Conservation (phyloP, 2,329 filamentous ascomycete genomes). For the Stemphylium beticola region DNA sequence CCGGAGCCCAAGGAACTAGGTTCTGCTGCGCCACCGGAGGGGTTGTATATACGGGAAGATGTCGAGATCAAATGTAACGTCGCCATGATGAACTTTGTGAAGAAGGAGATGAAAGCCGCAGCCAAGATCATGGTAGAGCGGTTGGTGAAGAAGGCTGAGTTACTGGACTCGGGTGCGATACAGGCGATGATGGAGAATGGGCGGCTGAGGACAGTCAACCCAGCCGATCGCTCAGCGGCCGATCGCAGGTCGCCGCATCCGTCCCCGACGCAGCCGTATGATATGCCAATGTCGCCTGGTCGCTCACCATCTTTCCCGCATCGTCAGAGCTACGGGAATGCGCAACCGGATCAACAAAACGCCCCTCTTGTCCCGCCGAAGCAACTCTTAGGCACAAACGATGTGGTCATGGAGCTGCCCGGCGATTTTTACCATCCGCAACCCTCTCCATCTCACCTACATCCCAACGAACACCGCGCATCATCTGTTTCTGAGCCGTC, state of each 20-base stretch:
- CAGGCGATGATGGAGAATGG: conserved; percentile 72
- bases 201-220: conserved; percentile 65
- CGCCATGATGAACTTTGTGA: conserved; percentile 69
- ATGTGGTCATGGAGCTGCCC: conserved; percentile 51
- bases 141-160: conserved; percentile 73
- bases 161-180: conserved; percentile 69
- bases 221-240: conserved; percentile 44
- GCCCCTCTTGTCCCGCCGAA: conserved; percentile 23
- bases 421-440: conserved; percentile 51
- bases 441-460: conserved; percentile 33
- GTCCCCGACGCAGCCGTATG: conserved; percentile 35
- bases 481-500: conserved; percentile 30
- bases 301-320: conserved; percentile 30
- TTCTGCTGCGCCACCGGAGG: conserved; percentile 67
- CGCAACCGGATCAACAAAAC: conserved; percentile 16
- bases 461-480: conserved; percentile 31
- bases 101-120: conserved; percentile 69
- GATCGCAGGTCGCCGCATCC: conserved; percentile 24
- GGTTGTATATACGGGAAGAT: conserved; percentile 72
- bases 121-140: conserved; percentile 71
- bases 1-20: conserved; percentile 69
- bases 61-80: conserved; percentile 75
- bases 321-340: conserved; percentile 6
- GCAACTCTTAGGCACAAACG: conserved; percentile 35
- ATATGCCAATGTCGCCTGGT: conserved; percentile 36